Evolutionary conservation across 2,329 filamentous ascomycete species (phyloP).

Genomic region (Botrytis aclada): DNA sequence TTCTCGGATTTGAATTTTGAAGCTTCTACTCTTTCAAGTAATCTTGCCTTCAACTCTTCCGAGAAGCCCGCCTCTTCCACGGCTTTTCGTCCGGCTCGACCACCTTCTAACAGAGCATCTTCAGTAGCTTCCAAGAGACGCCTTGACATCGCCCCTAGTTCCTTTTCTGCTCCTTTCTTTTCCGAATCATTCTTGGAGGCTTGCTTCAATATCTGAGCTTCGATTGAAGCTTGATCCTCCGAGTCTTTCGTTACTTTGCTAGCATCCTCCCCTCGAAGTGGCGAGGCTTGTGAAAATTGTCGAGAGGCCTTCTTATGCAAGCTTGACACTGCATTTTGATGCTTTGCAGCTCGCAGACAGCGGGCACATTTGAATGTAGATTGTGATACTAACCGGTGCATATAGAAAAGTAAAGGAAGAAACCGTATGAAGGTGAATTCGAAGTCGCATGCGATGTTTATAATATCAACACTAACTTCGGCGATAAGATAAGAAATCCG

Average conservation of each 20-base stretch:
- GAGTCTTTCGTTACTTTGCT: slow-evolving; percentile 22
- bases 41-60: slow-evolving; percentile 56
- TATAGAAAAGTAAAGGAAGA: slow-evolving; percentile 27
- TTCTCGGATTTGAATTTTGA: slow-evolving; percentile 53
- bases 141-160: slow-evolving; percentile 47
- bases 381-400: slow-evolving; percentile 31
- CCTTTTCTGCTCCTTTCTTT: slow-evolving; percentile 5
- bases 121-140: slow-evolving; percentile 62
- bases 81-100: slow-evolving; percentile 56
- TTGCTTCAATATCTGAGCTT: slow-evolving; percentile 22
- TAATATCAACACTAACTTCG: neutral
- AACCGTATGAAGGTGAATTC: neutral
- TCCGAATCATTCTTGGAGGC: slow-evolving; percentile 1
- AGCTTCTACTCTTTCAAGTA: slow-evolving; percentile 55
- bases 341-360: slow-evolving; percentile 31
- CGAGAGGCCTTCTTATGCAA: slow-evolving; percentile 12
- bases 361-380: slow-evolving; percentile 31
- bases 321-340: slow-evolving; percentile 28
- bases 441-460: neutral
- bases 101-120: slow-evolving; percentile 57
- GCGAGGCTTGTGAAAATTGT: slow-evolving; percentile 29
- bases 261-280: slow-evolving; percentile 26
- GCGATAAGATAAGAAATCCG: slow-evolving; percentile 15
- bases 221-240: slow-evolving; percentile 21
- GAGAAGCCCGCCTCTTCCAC: slow-evolving; percentile 63